phyloP scores from a whole-genome alignment of 768 basidiomycete species.

The Saitozyma sp. region DNA sequence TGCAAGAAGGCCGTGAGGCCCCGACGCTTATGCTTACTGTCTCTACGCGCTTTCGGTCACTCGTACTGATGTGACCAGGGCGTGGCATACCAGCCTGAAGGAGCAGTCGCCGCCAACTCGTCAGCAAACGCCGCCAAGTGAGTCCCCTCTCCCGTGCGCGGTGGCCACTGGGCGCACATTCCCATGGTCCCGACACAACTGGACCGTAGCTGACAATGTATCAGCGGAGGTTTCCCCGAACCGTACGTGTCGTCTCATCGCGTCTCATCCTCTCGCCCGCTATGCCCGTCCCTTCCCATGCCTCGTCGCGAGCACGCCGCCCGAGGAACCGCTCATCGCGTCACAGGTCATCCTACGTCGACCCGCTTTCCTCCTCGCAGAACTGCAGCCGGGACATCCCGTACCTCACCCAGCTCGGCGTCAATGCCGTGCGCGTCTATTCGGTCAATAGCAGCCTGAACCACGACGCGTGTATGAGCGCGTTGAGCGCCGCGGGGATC shows the following conservation, averaged over 20 bases:
- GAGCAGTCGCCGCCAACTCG: conserved; percentile 32
- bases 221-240: conserved; percentile 52
- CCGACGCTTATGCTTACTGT: conserved; percentile 2
- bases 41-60: too few species aligned
- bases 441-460: conserved; percentile 78
- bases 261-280: neutral
- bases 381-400: conserved; percentile 79
- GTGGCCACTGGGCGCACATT: neutral
- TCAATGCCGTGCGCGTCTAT: conserved; percentile 84
- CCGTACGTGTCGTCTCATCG: conserved; percentile 52
- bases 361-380: conserved; percentile 68
- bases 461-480: conserved; percentile 82
- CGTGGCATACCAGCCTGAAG: conserved; percentile 49
- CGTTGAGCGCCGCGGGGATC: conserved; percentile 74
- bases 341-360: conserved; percentile 64
- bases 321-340: too few species aligned
- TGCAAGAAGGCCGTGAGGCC: neutral
- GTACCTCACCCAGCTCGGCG: conserved; percentile 69
- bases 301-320: too few species aligned
- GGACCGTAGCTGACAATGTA: neutral
- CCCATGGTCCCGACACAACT: neutral
- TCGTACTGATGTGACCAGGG: conserved; percentile 20
- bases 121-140: conserved; percentile 48
- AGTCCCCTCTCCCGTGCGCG: conserved; percentile 9
- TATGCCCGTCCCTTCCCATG: too few species aligned